Percentiles rank a stretch among this genome's conserved stretches.
Conservation (phyloP, 2,329 filamentous ascomycete genomes). For the Talaromyces marneffei region DNA sequence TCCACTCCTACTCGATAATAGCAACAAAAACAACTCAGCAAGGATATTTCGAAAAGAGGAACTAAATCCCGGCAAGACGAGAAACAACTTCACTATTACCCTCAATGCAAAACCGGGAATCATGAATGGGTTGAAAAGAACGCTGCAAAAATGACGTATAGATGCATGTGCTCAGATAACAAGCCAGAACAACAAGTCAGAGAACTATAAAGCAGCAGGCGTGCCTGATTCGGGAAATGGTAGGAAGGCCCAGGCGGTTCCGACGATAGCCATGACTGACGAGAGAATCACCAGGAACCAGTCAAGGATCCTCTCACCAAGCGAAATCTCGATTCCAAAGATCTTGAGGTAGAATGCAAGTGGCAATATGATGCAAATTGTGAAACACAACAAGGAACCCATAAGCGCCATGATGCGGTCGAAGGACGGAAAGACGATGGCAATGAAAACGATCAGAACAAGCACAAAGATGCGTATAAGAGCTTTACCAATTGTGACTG, state of each 20-base stretch:
- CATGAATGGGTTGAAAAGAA: conserved; percentile 1
- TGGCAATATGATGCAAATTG: conserved; percentile 88
- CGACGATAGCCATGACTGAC: conserved; percentile 62
- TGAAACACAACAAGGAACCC: conserved; percentile 84
- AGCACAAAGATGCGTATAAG: conserved; percentile 61
- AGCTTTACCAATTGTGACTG: conserved; percentile 54
- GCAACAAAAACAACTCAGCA: conserved; percentile 21
- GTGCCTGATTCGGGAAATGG: conserved; percentile 39
- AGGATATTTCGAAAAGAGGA: conserved; percentile 64
- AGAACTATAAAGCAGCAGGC: neutral
- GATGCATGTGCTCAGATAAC: neutral
- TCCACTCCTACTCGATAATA: conserved; percentile 2
- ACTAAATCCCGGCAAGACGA: conserved; percentile 64
- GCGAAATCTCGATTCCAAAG: conserved; percentile 66
- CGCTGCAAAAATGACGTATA: conserved; percentile 4
- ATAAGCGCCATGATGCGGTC: conserved; percentile 89
- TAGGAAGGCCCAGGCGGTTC: conserved; percentile 82
- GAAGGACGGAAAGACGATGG: conserved; percentile 69
- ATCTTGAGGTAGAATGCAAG: conserved; percentile 85
- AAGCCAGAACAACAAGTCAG: neutral
- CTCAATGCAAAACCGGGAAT: conserved; percentile 34
- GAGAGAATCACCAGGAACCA: conserved; percentile 67
- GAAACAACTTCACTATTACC: conserved; percentile 89
- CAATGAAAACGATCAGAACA: conserved; percentile 67
- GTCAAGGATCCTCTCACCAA: conserved; percentile 58